Conservation (phyloP, 2,329 filamentous ascomycete species). For the Plectosphaerella cucumerina region DNA sequence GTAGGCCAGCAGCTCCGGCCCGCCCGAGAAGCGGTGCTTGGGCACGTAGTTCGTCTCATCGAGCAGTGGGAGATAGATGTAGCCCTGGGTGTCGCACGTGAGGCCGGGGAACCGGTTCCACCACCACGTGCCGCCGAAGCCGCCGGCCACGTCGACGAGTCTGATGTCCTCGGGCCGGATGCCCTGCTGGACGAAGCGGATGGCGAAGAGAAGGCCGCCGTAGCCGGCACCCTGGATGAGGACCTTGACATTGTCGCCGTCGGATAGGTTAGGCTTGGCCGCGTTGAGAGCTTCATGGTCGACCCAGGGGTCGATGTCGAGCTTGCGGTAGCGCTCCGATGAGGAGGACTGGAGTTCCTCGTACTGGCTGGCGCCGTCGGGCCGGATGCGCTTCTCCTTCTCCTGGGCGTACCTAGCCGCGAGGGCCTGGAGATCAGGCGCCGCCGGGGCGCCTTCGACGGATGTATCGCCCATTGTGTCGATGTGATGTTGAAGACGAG, state of each 20-base stretch:
- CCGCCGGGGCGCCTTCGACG: conserved; percentile 11
- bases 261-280: conserved; percentile 13
- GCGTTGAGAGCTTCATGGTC: conserved; percentile 26
- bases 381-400: conserved; percentile 24
- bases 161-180: conserved; percentile 28
- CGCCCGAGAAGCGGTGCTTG: conserved; percentile 40
- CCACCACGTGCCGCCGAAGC: conserved; percentile 48
- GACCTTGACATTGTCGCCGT: conserved; percentile 22
- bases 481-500: neutral
- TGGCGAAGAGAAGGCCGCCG: conserved; percentile 26
- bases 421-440: conserved; percentile 13
- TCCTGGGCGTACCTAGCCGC: conserved; percentile 28
- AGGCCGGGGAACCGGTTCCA: conserved; percentile 47
- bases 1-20: conserved; percentile 37
- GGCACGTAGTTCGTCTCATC: conserved; percentile 59
- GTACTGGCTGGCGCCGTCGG: conserved; percentile 27
- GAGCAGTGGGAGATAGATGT: conserved; percentile 55
- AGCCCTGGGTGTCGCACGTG: conserved; percentile 55
- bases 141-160: conserved; percentile 36
- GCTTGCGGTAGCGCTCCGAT: conserved; percentile 13
- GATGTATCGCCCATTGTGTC: conserved; percentile 27
- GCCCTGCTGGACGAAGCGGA: conserved; percentile 18
- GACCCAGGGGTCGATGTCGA: conserved; percentile 29
- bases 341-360: conserved; percentile 18
- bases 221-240: conserved; percentile 31